phyloP scores from a whole-genome alignment of 768 basidiomycete genomes.

The Psilocybe cyanescens region DNA sequence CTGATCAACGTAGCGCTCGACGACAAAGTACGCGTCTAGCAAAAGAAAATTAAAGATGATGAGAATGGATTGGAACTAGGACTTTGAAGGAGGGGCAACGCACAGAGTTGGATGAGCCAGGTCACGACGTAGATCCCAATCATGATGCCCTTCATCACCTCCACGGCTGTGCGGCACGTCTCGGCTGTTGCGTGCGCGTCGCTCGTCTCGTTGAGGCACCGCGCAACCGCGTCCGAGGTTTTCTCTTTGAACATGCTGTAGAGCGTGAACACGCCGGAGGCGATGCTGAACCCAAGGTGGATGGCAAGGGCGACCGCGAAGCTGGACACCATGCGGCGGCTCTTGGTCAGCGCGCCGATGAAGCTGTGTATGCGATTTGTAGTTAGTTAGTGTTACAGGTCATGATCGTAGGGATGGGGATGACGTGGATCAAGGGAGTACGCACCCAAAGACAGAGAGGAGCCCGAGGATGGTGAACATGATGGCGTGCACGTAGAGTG shows the following conservation, averaged over 20 bases:
- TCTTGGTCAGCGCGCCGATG: slow-evolving; percentile 47
- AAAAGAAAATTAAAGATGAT: background rate
- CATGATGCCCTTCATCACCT: slow-evolving; percentile 43
- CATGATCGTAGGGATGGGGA: background rate
- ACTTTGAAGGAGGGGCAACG: slow-evolving; percentile 26
- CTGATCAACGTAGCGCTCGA: slow-evolving; percentile 56
- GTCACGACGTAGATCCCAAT: slow-evolving; percentile 50
- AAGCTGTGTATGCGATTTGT: slow-evolving; percentile 29
- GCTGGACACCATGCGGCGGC: slow-evolving; percentile 42
- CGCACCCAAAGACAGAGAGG: slow-evolving; percentile 55
- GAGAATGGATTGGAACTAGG: no score
- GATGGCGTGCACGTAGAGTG: slow-evolving; percentile 49
- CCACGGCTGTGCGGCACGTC: slow-evolving; percentile 45
- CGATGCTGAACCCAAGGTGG: slow-evolving; percentile 51
- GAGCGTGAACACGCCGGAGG: slow-evolving; percentile 49
- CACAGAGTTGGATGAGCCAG: slow-evolving; percentile 61
- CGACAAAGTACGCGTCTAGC: slow-evolving; percentile 55
- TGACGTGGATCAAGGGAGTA: background rate
- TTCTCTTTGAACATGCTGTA: slow-evolving; percentile 52
- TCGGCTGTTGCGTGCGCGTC: slow-evolving; percentile 29
- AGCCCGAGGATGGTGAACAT: slow-evolving; percentile 52
- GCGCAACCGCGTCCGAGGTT: slow-evolving; percentile 35
- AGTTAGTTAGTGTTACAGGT: background rate
- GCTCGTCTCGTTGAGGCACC: slow-evolving; percentile 39
- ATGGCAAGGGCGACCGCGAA: slow-evolving; percentile 48